Evolutionary conservation across 345 rosid species (phyloP).

Genomic region (Arabidopsis thaliana): TAIR10.1 NC_003076.8:16310501-16311000

Average conservation of each 20-base stretch:
- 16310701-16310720: background rate
- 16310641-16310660: background rate
- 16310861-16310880: slow-evolving; percentile 20
- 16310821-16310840: background rate
- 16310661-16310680: background rate
- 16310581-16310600: too few species aligned
- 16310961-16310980: background rate
- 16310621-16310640: background rate
- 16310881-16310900: background rate
- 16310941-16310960: slow-evolving; percentile 19
- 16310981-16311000: background rate
- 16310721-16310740: too few species aligned
- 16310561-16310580: too few species aligned
- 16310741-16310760: background rate
- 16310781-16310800: background rate
- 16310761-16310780: slow-evolving; percentile 1
- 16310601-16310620: too few species aligned
- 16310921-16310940: slow-evolving; percentile 30
- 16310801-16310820: slow-evolving; percentile 34
- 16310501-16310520: too few species aligned
- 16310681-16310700: background rate
- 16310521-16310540: too few species aligned
- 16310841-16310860: slow-evolving; percentile 2
- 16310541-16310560: too few species aligned
- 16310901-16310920: background rate